A percentile compares a stretch with the other conserved stretches of the same genome.
These are phyloP conservation scores for Paxillus involutus DNA, from an alignment of 768 basidiomycete genomes.

Conservation along the genomic window DNA sequence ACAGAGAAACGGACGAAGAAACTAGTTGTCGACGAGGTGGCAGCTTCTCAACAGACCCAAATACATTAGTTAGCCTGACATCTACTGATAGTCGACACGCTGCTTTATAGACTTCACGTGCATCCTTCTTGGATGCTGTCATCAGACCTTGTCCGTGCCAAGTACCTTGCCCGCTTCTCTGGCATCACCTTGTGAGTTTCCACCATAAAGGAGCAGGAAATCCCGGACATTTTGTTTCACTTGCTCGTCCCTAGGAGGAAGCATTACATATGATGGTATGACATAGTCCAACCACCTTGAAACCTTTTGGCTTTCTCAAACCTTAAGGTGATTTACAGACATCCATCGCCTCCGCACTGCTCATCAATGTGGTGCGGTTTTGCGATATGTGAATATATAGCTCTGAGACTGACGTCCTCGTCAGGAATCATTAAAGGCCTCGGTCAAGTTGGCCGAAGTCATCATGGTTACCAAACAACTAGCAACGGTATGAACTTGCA, in stretches of 20 bases:
- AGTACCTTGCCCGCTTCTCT: too few relatives aligned
- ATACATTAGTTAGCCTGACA: slow-evolving; percentile 1
- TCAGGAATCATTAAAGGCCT: slow-evolving; percentile 84
- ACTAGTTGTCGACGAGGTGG: slow-evolving; percentile 26
- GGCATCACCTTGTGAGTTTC: too few relatives aligned
- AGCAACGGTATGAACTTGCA: not conserved
- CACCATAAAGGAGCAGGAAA: too few relatives aligned
- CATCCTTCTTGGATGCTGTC: not conserved
- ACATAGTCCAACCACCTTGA: too few relatives aligned
- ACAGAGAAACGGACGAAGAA: slow-evolving; percentile 39
- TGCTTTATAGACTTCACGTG: not conserved
- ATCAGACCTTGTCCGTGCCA: not conserved
- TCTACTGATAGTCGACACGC: not conserved
- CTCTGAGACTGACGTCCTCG: not conserved
- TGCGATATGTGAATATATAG: not conserved
- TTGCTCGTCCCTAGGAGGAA: too few relatives aligned
- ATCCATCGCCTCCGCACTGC: not conserved
- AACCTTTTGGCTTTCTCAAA: too few relatives aligned
- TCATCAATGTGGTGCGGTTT: slow-evolving; percentile 24
- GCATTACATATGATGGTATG: too few relatives aligned
- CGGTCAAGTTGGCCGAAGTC: slow-evolving; percentile 97
- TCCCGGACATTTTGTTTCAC: too few relatives aligned
- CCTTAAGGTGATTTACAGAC: too few relatives aligned
- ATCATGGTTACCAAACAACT: slow-evolving; percentile 66
- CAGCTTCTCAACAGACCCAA: slow-evolving; percentile 1